These are phyloP conservation scores for Zygotorulaspora danielsina DNA, from an alignment of 805 yeast species.

Conservation along the genomic window DNA sequence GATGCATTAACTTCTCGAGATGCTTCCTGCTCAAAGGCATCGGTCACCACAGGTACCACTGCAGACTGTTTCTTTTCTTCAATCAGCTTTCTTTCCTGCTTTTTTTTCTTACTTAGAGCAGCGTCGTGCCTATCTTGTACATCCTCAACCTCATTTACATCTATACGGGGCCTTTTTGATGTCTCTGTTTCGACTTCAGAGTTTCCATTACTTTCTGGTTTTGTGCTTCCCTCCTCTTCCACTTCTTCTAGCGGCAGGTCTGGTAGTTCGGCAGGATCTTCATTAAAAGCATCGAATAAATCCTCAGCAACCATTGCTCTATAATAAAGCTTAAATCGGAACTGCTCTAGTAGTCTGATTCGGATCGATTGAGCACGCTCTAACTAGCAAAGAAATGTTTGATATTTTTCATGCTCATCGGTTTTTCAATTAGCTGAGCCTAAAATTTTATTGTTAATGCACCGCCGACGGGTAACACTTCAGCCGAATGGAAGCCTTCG, in stretches of 20 bases:
- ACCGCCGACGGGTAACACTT: conserved; percentile 3
- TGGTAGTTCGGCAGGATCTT: conserved; percentile 22
- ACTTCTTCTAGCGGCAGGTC: conserved; percentile 17
- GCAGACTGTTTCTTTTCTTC: conserved; percentile 43
- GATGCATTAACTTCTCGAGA: conserved; percentile 84
- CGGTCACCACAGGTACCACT: conserved; percentile 73
- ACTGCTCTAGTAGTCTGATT: no score
- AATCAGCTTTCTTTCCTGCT: conserved; percentile 30
- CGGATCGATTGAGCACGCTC: no score
- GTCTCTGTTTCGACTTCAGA: conserved; percentile 1
- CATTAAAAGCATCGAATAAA: conserved; percentile 35
- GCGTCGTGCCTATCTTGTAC: conserved; percentile 10
- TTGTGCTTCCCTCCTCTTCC: conserved; percentile 8
- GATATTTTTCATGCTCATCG: conserved; percentile 18
- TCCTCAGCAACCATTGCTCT: conserved; percentile 27
- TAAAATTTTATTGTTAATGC: conserved; percentile 5
- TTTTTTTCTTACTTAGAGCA: conserved; percentile 26
- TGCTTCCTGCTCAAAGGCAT: conserved; percentile 83
- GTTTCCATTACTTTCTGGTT: conserved; percentile 4
- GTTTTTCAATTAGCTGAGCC: conserved; percentile 3
- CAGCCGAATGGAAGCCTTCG: no score
- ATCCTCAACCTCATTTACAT: conserved; percentile 9
- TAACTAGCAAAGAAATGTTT: no score
- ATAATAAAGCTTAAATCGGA: no score
- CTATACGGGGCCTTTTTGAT: conserved; percentile 21